A percentile compares a stretch with the other conserved stretches of the same genome.
Conservation (phyloP, 2,329 filamentous ascomycete species). For the Trichocomaceae sp. region DNA sequence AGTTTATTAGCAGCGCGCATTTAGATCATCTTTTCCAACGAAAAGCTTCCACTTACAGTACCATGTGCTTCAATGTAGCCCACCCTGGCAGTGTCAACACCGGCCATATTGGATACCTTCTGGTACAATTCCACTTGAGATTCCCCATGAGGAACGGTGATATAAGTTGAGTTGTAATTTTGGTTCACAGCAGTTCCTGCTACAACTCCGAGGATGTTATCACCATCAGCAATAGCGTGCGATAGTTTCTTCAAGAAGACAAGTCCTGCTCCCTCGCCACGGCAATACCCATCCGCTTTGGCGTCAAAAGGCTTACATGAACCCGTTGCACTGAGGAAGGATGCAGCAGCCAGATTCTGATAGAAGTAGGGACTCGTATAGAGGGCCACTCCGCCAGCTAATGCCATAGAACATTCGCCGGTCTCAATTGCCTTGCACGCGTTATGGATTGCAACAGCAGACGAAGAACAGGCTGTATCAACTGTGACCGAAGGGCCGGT, state of each 20-base stretch:
- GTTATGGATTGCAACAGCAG: conserved; percentile 32
- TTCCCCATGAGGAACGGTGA: conserved; percentile 25
- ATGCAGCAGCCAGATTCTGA: conserved; percentile 32
- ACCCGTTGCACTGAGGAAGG: conserved; percentile 48
- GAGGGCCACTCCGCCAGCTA: conserved; percentile 24
- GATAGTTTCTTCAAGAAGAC: conserved; percentile 46
- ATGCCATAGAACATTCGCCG: conserved; percentile 23
- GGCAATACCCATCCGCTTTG: conserved; percentile 43
- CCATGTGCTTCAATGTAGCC: conserved; percentile 31
- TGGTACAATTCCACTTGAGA: conserved; percentile 35
- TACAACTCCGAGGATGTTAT: conserved; percentile 34
- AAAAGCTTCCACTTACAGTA: conserved; percentile 16
- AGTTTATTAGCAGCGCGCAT: not conserved
- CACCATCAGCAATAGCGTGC: conserved; percentile 41
- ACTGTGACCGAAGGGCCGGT: conserved; percentile 39
- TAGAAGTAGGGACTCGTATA: conserved; percentile 13
- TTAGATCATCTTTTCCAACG: not conserved
- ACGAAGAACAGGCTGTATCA: conserved; percentile 44
- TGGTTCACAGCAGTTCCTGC: conserved; percentile 26
- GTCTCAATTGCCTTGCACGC: conserved; percentile 25
- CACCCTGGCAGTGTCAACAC: conserved; percentile 26
- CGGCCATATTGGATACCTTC: conserved; percentile 27
- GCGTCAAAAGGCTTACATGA: conserved; percentile 45
- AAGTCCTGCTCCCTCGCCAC: conserved; percentile 46
- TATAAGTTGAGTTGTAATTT: conserved; percentile 12